phyloP scores from a whole-genome alignment of 208 protist genomes.

The Acanthamoeba sp. region DNA sequence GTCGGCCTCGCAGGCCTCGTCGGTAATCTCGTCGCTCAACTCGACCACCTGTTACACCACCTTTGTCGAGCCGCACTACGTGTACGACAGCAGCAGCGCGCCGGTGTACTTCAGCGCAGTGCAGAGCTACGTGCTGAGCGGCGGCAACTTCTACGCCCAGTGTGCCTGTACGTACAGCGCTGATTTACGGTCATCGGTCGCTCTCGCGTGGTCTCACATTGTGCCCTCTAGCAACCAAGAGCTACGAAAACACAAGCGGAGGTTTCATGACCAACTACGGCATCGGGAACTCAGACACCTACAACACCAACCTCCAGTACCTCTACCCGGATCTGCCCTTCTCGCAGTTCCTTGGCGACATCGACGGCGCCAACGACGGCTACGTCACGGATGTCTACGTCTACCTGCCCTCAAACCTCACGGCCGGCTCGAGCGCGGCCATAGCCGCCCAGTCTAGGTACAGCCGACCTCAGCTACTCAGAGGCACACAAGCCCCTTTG shows the following conservation, averaged over 20 bases:
- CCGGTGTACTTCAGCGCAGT: background rate
- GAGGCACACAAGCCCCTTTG: too few relatives aligned
- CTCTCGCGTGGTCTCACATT: too few relatives aligned
- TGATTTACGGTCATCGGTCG: background rate
- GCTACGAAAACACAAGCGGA: background rate
- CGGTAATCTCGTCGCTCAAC: background rate
- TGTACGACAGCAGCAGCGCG: background rate
- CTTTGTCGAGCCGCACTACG: background rate
- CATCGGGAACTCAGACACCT: background rate
- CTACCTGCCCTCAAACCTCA: background rate
- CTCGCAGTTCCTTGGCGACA: constrained; percentile 24
- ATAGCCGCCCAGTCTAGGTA: background rate
- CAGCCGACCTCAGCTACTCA: too few relatives aligned
- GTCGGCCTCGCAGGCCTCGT: background rate
- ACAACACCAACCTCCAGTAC: background rate
- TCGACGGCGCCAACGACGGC: constrained; percentile 30
- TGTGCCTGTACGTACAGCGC: background rate
- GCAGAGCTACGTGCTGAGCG: background rate
- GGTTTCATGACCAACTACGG: background rate
- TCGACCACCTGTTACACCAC: background rate
- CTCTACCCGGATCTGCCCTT: background rate
- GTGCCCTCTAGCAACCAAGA: background rate
- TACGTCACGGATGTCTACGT: background rate
- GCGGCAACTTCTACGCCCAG: constrained; percentile 32
- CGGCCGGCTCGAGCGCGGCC: too few relatives aligned